Evolutionary conservation across 2,329 filamentous ascomycete species (phyloP), one percentile per base, ranked within the genome.

Genomic region (Colletotrichum noveboracense): DNA sequence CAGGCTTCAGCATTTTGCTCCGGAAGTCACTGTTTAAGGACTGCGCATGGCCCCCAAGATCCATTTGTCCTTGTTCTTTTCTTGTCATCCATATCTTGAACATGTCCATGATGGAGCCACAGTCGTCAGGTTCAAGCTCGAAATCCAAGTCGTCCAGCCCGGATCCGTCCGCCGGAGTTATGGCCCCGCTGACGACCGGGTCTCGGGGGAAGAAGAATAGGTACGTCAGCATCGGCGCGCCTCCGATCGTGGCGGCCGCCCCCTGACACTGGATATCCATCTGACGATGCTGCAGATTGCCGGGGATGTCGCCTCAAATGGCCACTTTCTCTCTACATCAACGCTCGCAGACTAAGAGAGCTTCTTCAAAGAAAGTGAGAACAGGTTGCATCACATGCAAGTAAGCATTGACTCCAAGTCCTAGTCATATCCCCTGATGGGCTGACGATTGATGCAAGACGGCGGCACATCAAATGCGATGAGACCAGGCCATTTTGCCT

Each of bases 401-500:
- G 71, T 77, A 66, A 65, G 74, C 58, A 26, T 24, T 7, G n/a
- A 8, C 24, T 18, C 24, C 13, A 58, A 24, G 13, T 16, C 26
- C 55, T 28, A 6, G 24, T 58, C 24, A 26, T 12, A 8, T 9
- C n/a, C 13, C 5, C n/a, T 28, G 14, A 58, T 10, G 21, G 6
- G 21, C 55, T 28, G 43, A 52, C 43, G n/a, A 52, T 13, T 52
- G 43, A 52, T 21, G 26, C 55, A 58, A 76, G 74, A 9, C 74
- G 74, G 69, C 85, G 85, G 24, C 85, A 86, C 76, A 83, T 87
- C 48, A 87, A 87, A 78, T 87, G 85, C 71, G 85, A 87, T 65
- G 85, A 87, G 77, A 84, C 84, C 28, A 83, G 84, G 48, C 85
- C 85, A 21, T 81, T 84, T 7, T 87, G 85, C 74, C 80, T 84